Base-by-base conservation (phyloP, 345 rosid genomes). In the Durio zibethinus region DNA sequence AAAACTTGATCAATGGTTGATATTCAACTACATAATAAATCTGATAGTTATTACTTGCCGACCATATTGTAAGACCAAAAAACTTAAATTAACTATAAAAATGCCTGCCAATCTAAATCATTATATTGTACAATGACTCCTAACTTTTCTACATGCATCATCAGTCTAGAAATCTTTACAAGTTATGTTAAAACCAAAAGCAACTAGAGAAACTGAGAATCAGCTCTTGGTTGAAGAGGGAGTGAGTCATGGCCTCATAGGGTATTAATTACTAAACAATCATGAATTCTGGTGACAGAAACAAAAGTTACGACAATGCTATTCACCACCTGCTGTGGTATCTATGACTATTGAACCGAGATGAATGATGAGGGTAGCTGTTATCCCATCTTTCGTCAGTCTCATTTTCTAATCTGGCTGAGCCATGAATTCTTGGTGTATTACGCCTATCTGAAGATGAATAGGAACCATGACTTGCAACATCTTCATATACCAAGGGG, bases 401-500 rank as follows among this genome's bases (percentile, higher is more conserved):
- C 33, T 73, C 79, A 23, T 74, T 47, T 42, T 76, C 89, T 48
- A 7, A 83, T 74, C 85, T 85, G n/a, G 65, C 65, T 36, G 80
- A 64, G 78, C 78, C 82, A 79, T 85, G 68, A 47, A 76, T 73
- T 10, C 27, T 57, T 1, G 89, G 83, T 5, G 86, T 77, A 54
- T 70, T 64, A 16, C 42, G 77, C 45, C 79, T 57, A 25, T 14
- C 60, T 0, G 21, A 52, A 3, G 72, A 50, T 0, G 80, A 67
- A 75, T 81, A 76, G 14, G 80, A 65, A 54, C 80, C 76, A 21
- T 38, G 82, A 69, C 43, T 63, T 4, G 12, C 48, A 67, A 38
- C 78, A 76, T 87, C 90, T 35, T 86, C 86, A 57, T 75, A 47
- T 10, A 10, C 62, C 72, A 75, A 60, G 14, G 83, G 75, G 76